Conservation (phyloP, 139 green algal species). For the Chlorella sorokiniana region DNA sequence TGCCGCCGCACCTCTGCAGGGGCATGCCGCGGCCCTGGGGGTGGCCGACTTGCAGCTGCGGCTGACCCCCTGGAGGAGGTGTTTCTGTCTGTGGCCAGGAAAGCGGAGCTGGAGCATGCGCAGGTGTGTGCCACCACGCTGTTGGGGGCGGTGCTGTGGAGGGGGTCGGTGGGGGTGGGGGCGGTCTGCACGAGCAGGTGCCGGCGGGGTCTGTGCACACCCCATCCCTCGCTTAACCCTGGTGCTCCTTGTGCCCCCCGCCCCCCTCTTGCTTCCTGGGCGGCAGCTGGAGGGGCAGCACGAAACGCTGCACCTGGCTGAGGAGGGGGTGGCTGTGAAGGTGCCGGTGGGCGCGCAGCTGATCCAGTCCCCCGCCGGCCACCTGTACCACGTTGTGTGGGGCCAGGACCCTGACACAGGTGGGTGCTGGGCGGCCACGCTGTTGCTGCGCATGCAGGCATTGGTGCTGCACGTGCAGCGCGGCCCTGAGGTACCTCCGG, state of each 20-base stretch:
- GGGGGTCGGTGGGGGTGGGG: not conserved
- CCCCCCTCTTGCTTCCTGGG: not conserved
- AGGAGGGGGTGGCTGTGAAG: conserved; percentile 31
- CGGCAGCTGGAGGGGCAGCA: conserved; percentile 38
- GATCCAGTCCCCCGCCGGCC: conserved; percentile 42
- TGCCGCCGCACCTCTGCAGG: conserved; percentile 33
- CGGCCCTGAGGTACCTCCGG: no score
- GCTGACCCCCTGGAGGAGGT: conserved; percentile 68
- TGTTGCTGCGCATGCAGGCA: no score
- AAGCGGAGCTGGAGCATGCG: conserved; percentile 49
- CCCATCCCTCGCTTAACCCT: not conserved
- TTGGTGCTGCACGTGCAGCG: no score
- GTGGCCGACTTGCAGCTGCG: conserved; percentile 77
- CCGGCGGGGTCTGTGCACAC: not conserved
- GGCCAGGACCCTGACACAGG: conserved; percentile 24
- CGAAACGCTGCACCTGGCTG: conserved; percentile 31
- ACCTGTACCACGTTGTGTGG: conserved; percentile 45
- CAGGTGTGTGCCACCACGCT: no score
- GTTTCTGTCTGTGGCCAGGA: conserved; percentile 79
- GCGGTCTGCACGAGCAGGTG: not conserved
- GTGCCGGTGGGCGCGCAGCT: conserved; percentile 46
- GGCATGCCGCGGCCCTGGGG: conserved; percentile 41
- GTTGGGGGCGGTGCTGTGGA: no score
- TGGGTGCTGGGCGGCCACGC: not conserved
- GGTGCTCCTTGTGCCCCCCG: no score